Evolutionary conservation across 1,284 basidiomycete species (phyloP).

Genomic region (Cystobasidiaceae sp.): DNA sequence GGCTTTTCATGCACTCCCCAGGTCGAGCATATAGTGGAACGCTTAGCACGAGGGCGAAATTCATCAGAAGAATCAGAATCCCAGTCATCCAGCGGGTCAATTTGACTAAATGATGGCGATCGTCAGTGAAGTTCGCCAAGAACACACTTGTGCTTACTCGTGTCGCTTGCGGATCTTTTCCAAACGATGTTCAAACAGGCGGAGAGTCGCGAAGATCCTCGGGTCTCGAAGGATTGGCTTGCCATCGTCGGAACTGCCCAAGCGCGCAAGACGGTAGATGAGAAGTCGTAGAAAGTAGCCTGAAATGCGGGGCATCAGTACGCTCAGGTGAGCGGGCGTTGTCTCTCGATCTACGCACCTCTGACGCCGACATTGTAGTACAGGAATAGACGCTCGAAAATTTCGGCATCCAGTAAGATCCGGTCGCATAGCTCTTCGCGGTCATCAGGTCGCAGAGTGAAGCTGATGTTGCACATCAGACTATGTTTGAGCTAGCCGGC

Average conservation of each 20-base stretch:
- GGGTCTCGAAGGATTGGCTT: constrained; percentile 42
- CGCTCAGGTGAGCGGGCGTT: neutral
- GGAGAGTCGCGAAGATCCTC: constrained; percentile 49
- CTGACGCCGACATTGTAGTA: constrained; percentile 53
- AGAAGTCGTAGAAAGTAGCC: constrained; percentile 45
- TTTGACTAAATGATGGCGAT: constrained; percentile 18
- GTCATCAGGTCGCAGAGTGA: constrained; percentile 48
- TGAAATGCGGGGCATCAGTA: no score
- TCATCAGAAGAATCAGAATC: constrained; percentile 35
- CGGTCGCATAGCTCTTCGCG: constrained; percentile 50
- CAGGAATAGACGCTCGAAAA: constrained; percentile 51
- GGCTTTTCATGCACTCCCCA: constrained; percentile 44
- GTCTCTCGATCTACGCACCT: no score
- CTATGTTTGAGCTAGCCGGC: neutral
- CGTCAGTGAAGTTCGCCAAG: neutral
- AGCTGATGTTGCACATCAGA: constrained; percentile 36
- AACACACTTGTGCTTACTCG: constrained; percentile 38
- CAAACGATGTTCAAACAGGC: constrained; percentile 50
- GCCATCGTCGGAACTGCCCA: constrained; percentile 45
- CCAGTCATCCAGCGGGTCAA: constrained; percentile 38
- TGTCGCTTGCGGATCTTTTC: constrained; percentile 51
- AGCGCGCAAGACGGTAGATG: constrained; percentile 52
- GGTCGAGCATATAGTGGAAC: constrained; percentile 45
- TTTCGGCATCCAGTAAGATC: constrained; percentile 48
- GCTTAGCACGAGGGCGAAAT: constrained; percentile 34